Evolutionary conservation across 768 basidiomycete species (phyloP).

Genomic region (Russula ochroleuca): DNA sequence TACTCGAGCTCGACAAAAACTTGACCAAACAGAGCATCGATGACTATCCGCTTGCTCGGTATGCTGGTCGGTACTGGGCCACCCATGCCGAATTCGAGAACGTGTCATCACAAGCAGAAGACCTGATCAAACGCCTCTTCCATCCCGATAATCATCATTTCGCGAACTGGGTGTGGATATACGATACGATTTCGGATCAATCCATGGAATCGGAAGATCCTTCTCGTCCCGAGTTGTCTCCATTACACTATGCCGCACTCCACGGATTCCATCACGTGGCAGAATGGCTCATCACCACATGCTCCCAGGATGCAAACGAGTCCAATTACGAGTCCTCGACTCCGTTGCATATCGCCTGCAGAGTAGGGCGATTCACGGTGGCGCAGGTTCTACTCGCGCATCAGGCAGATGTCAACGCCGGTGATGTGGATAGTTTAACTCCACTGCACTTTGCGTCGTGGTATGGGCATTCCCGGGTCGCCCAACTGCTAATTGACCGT

Average conservation of each 20-base stretch:
- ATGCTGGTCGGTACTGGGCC: constrained; percentile 4
- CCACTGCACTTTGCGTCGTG: too few species aligned
- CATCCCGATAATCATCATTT: too few species aligned
- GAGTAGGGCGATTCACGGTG: background rate
- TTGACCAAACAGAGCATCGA: background rate
- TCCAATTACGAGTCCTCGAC: background rate
- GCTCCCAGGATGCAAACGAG: background rate
- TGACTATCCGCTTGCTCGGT: background rate
- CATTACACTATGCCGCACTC: background rate
- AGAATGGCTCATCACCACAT: background rate
- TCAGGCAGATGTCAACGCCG: background rate
- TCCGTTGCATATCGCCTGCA: background rate
- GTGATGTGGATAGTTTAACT: too few species aligned
- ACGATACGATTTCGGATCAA: background rate
- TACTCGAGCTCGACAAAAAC: background rate
- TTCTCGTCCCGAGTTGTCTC: background rate
- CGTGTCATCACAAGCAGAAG: background rate
- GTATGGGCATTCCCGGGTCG: too few species aligned
- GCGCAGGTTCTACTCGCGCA: background rate
- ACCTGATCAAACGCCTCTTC: too few species aligned
- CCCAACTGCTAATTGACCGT: too few species aligned
- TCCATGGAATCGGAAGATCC: too few species aligned
- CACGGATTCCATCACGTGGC: background rate
- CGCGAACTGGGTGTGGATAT: background rate
- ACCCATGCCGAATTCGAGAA: background rate